Conservation (phyloP, 2,329 filamentous ascomycete genomes). For the Aspergillaceae sp. region DNA sequence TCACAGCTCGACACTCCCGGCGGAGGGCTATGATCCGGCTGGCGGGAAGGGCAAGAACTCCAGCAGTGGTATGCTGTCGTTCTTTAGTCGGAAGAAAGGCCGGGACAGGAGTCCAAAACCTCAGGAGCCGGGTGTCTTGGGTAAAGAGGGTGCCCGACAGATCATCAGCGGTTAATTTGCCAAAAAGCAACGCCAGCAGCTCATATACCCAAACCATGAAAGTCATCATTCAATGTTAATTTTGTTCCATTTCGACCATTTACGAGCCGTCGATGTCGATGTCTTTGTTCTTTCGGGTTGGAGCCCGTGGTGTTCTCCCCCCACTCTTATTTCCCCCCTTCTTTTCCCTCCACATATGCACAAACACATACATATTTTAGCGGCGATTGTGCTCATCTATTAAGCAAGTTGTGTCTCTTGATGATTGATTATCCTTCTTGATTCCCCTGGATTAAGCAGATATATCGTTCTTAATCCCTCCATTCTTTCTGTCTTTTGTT, state of each 20-base stretch:
- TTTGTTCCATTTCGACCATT: no score
- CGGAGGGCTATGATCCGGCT: slow-evolving; percentile 48
- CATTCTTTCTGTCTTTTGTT: slow-evolving; percentile 1
- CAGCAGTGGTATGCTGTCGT: slow-evolving; percentile 75
- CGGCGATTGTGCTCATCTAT: no score
- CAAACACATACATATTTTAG: no score
- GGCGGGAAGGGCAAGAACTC: slow-evolving; percentile 37
- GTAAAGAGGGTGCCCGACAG: slow-evolving; percentile 86
- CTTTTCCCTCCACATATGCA: no score
- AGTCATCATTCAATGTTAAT: no score
- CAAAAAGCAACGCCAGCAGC: no score
- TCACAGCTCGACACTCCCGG: slow-evolving; percentile 65
- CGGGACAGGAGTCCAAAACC: slow-evolving; percentile 88
- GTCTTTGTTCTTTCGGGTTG: no score
- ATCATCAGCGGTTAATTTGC: slow-evolving; percentile 53
- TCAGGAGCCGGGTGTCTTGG: slow-evolving; percentile 83
- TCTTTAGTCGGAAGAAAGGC: slow-evolving; percentile 82
- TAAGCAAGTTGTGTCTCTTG: no score
- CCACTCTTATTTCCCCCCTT: no score
- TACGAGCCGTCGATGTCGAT: no score
- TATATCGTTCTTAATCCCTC: not conserved
- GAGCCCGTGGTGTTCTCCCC: no score
- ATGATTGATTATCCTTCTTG: not conserved
- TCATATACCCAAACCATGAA: no score
- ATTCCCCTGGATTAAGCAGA: slow-evolving; percentile 6